These are phyloP conservation scores for Pichia sp. DNA, from an alignment of 1,139 yeast genomes.

Conservation along the genomic window DNA sequence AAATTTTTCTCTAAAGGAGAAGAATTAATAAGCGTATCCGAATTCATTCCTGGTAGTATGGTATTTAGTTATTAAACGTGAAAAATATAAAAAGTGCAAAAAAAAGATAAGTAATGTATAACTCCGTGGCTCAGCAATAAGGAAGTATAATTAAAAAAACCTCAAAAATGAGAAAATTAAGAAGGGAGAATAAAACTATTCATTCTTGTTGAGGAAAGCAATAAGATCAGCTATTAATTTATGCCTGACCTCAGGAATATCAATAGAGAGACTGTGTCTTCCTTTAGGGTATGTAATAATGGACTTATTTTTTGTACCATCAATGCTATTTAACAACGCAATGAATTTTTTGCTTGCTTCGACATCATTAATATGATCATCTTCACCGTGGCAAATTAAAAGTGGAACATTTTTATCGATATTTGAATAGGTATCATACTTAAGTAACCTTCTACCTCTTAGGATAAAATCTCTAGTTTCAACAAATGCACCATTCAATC, in stretches of 20 bases:
- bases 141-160: no score
- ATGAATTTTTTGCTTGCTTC: constrained; percentile 48
- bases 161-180: no score
- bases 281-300: constrained; percentile 30
- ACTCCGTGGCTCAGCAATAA: no score
- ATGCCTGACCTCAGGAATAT: constrained; percentile 24
- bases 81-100: background rate
- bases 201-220: constrained; percentile 37
- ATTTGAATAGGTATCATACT: constrained; percentile 37
- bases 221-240: constrained; percentile 29
- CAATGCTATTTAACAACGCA: constrained; percentile 32
- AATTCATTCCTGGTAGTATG: constrained; percentile 2
- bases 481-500: constrained; percentile 39
- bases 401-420: constrained; percentile 40
- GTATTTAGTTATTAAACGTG: background rate
- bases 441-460: constrained; percentile 52
- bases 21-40: constrained; percentile 6
- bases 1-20: constrained; percentile 4
- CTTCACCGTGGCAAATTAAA: constrained; percentile 50
- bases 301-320: constrained; percentile 29
- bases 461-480: constrained; percentile 59
- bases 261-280: constrained; percentile 43
- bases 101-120: no score
- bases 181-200: no score
- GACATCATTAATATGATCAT: constrained; percentile 50